A percentile compares a stretch with the other conserved stretches of the same genome.
Conservation (phyloP, 2,329 filamentous ascomycete species). For the Claviceps cyperi region DNA sequence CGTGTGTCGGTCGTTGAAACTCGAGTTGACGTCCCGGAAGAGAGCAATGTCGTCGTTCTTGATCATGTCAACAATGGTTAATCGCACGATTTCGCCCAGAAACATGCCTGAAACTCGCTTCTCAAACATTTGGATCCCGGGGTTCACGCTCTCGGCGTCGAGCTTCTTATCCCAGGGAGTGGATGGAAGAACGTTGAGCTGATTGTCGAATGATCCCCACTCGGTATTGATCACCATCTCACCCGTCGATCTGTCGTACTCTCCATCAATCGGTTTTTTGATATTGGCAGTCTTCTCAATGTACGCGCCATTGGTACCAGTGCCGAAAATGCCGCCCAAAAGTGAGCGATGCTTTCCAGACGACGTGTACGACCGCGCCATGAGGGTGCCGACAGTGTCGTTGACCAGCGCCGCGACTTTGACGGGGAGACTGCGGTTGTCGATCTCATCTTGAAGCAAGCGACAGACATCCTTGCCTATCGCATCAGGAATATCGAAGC, state of each 20-base stretch:
- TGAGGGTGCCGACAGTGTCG: conserved; percentile 92
- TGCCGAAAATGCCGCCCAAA: conserved; percentile 94
- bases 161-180: conserved; percentile 71
- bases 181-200: conserved; percentile 71
- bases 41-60: conserved; percentile 51
- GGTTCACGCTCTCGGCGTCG: conserved; percentile 72
- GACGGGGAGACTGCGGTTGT: conserved; percentile 73
- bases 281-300: conserved; percentile 81
- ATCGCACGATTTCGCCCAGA: conserved; percentile 79
- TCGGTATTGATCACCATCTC: conserved; percentile 98
- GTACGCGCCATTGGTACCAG: conserved; percentile 93
- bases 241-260: conserved; percentile 67
- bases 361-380: conserved; percentile 92
- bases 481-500: conserved; percentile 91
- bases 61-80: conserved; percentile 59
- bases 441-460: conserved; percentile 78
- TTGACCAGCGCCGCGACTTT: conserved; percentile 94
- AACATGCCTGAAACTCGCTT: conserved; percentile 99
- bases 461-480: conserved; percentile 90
- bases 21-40: conserved; percentile 63
- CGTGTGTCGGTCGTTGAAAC: conserved; percentile 52
- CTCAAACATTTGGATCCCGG: conserved; percentile 96
- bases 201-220: conserved; percentile 97
- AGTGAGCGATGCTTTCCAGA: conserved; percentile 75
- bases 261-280: conserved; percentile 57